Conservation (phyloP, 1,284 basidiomycete species). For the Porodaedalea pini region DNA sequence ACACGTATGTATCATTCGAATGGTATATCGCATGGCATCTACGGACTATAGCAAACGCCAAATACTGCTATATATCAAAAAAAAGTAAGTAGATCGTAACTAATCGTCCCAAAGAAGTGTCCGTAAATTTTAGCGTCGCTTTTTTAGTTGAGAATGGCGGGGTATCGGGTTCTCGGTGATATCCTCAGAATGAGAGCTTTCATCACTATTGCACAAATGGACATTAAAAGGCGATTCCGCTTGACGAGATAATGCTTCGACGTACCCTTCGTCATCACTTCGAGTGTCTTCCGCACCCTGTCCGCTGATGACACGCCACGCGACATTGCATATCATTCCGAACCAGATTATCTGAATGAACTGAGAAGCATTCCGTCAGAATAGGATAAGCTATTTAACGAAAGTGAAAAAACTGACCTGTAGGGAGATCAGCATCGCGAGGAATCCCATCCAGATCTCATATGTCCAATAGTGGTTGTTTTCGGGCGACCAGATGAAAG, state of each 20-base stretch:
- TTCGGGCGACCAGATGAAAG: conserved; percentile 58
- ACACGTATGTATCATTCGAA: too few relatives aligned
- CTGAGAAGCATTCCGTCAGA: conserved; percentile 34
- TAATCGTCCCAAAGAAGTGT: neutral
- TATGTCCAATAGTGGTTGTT: conserved; percentile 55
- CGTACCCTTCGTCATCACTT: conserved; percentile 79
- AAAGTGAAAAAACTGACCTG: conserved; percentile 45
- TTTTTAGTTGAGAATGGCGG: conserved; percentile 14
- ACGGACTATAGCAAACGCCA: too few relatives aligned
- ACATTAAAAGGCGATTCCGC: neutral
- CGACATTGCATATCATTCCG: conserved; percentile 77
- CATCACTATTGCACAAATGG: neutral
- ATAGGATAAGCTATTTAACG: neutral
- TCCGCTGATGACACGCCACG: conserved; percentile 75
- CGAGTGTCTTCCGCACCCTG: conserved; percentile 80
- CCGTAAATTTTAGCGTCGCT: conserved; percentile 13
- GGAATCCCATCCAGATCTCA: conserved; percentile 48
- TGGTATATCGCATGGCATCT: too few relatives aligned
- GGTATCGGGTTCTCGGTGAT: conserved; percentile 14
- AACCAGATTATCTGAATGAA: conserved; percentile 83
- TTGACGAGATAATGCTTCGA: conserved; percentile 8
- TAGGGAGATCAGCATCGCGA: conserved; percentile 53
- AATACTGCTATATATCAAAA: too few relatives aligned
- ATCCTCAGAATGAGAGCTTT: conserved; percentile 8
- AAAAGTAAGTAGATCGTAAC: neutral